Percentiles rank a stretch among this genome's conserved stretches.
Conservation (phyloP, 257 asterid genomes). For the Solanum lignicaule region DNA sequence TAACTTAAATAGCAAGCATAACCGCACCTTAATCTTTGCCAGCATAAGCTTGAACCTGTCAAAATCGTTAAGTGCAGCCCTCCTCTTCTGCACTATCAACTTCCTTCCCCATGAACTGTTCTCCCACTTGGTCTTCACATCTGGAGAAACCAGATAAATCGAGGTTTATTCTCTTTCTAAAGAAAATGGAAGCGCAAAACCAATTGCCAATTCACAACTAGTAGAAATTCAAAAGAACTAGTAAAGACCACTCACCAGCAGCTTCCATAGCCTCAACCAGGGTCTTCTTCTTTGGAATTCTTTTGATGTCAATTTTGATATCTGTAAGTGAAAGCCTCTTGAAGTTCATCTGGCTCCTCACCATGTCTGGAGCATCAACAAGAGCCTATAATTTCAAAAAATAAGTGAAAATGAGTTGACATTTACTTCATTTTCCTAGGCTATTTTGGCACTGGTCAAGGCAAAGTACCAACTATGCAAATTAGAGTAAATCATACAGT, state of each 20-base stretch:
- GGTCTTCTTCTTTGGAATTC: conserved; percentile 77
- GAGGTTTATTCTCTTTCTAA: not conserved
- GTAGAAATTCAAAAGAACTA: not conserved
- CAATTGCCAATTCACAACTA: too few relatives aligned
- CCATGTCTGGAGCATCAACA: conserved; percentile 91
- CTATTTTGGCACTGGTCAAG: not conserved
- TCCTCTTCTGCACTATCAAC: conserved; percentile 82
- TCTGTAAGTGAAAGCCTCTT: conserved; percentile 88
- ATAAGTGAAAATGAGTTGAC: not conserved
- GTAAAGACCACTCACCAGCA: conserved; percentile 45
- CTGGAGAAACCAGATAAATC: conserved; percentile 14
- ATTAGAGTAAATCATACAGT: not conserved
- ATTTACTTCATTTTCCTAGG: not conserved
- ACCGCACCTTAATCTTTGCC: conserved; percentile 72
- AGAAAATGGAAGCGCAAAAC: not conserved
- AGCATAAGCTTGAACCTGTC: conserved; percentile 86
- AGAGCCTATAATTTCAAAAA: conserved; percentile 45
- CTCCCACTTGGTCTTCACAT: conserved; percentile 88
- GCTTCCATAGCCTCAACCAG: conserved; percentile 92
- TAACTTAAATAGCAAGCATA: not conserved
- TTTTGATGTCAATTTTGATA: conserved; percentile 74
- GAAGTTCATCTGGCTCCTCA: conserved; percentile 83
- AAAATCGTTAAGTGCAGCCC: conserved; percentile 71
- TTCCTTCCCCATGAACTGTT: conserved; percentile 95
- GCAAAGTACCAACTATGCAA: not conserved